These are phyloP conservation scores for Tulasnella calospora DNA, from an alignment of 768 basidiomycete genomes.

Conservation along the genomic window DNA sequence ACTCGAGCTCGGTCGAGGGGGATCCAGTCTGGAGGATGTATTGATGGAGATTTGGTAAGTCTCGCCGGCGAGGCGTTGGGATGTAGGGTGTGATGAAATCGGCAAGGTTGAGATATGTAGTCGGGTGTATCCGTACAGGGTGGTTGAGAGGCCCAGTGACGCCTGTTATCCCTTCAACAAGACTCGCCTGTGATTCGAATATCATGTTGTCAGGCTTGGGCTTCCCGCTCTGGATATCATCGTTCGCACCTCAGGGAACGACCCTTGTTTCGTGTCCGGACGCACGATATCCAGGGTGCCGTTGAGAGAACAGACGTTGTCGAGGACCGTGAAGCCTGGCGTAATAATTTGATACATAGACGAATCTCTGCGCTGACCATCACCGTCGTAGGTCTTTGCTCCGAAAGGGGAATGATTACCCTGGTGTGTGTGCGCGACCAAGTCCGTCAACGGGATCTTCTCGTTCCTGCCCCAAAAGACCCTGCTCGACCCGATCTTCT, in stretches of 20 bases:
- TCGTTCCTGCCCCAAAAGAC: not conserved
- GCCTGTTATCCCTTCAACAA: slow-evolving; percentile 67
- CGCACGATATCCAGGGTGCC: slow-evolving; percentile 74
- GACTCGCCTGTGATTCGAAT: slow-evolving; percentile 63
- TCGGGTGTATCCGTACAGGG: slow-evolving; percentile 57
- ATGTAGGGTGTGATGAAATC: slow-evolving; percentile 70
- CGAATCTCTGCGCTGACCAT: not conserved
- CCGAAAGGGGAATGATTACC: not conserved
- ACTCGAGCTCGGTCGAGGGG: slow-evolving; percentile 76
- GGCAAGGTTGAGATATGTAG: slow-evolving; percentile 61
- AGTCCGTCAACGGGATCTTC: not conserved
- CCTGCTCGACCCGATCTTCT: not conserved
- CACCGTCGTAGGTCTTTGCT: too few species aligned
- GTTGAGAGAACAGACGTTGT: slow-evolving; percentile 74
- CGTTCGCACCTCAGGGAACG: slow-evolving; percentile 57
- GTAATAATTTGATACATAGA: not conserved
- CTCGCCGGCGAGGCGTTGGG: slow-evolving; percentile 76
- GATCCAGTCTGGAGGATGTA: slow-evolving; percentile 75
- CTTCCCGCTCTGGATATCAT: slow-evolving; percentile 66
- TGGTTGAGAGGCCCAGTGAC: slow-evolving; percentile 68
- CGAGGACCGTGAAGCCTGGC: slow-evolving; percentile 70
- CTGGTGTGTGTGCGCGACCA: too few species aligned
- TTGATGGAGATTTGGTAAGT: slow-evolving; percentile 87
- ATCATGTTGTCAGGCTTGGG: slow-evolving; percentile 71
- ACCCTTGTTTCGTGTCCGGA: slow-evolving; percentile 63